Percentiles rank a stretch among this genome's conserved stretches.
Conservation (phyloP, 768 basidiomycete genomes). For the Mycena filopes region DNA sequence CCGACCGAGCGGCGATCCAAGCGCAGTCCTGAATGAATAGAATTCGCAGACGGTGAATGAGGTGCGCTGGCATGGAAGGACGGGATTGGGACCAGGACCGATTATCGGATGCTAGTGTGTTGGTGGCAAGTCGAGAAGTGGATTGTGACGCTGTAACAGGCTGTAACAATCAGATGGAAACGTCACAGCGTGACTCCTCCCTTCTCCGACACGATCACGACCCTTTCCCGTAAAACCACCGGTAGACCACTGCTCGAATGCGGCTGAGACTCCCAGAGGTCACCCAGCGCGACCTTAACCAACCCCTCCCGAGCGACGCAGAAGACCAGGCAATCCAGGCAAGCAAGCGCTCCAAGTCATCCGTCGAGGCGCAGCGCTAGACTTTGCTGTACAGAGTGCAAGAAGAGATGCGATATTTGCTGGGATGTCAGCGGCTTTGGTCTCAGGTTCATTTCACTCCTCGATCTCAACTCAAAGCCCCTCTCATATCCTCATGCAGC, state of each 20-base stretch:
- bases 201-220: no score
- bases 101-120: no score
- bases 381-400: neutral
- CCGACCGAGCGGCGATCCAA: no score
- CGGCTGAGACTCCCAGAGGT: conserved; percentile 22
- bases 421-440: conserved; percentile 28
- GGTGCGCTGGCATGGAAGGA: no score
- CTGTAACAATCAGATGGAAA: no score
- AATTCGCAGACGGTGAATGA: no score
- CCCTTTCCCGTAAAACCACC: neutral
- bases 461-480: neutral
- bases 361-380: neutral
- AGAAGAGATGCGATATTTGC: conserved; percentile 29
- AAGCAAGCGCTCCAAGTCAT: neutral
- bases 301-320: conserved; percentile 25
- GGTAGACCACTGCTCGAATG: conserved; percentile 1
- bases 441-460: conserved; percentile 8
- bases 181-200: no score
- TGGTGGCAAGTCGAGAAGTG: no score
- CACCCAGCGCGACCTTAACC: conserved; percentile 24
- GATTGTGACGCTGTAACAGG: no score
- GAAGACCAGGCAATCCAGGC: conserved; percentile 27
- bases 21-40: no score
- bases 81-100: no score
- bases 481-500: conserved; percentile 5